Evolutionary conservation across 139 green algal species (phyloP), one percentile per base, ranked within the genome.

Genomic region (Edaphochlamys debaryana): DNA sequence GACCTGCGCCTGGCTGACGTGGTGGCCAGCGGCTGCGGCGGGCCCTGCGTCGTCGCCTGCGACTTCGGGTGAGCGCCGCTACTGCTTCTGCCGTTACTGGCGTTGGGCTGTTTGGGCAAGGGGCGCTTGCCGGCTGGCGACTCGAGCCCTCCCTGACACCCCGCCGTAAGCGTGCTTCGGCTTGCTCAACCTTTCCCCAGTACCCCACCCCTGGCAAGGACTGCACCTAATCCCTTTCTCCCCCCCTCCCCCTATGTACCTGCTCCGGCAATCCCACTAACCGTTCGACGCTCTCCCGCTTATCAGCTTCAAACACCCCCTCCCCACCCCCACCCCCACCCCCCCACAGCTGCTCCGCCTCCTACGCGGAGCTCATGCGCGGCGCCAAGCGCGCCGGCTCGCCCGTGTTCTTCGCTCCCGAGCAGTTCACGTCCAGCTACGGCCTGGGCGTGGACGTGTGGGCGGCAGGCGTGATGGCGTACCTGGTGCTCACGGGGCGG

Each of bases 331-430:
- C n/a, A n/a, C n/a, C n/a, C n/a, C n/a, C n/a, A n/a, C n/a, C n/a
- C 25, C 32, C 15, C 25, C 22, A 20, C 62, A 82, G 62, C 3
- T 74, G 63, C 34, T 83, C 64, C 0, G 5, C 67, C 4, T 67
- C 64, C 29, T 67, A 54, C 36, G 42, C 5, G 5, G 63, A 73
- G 8, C 77, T 74, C 0, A 38, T 41, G 32, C 63, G 63, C 66
- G 77, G 63, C 27, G 32, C 20, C 34, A 67, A 70, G 48, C 50
- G 63, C 36, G 77, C 67, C 73, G 91, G 91, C 58, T 87, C 80
- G 27, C 88, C 91, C 23, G 75, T 95, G 23, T 96, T 92, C 86
- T 94, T 94, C 85, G 90, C 92, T 19, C 93, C 93, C 0, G 94
- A 96, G 82, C 89, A 96, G 63, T 90, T 92, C 54, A 75, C 84